Evolutionary conservation across 257 asterid genomes (phyloP), one percentile per base, ranked within the genome.

Genomic region (Rauvolfia tetraphylla): DNA sequence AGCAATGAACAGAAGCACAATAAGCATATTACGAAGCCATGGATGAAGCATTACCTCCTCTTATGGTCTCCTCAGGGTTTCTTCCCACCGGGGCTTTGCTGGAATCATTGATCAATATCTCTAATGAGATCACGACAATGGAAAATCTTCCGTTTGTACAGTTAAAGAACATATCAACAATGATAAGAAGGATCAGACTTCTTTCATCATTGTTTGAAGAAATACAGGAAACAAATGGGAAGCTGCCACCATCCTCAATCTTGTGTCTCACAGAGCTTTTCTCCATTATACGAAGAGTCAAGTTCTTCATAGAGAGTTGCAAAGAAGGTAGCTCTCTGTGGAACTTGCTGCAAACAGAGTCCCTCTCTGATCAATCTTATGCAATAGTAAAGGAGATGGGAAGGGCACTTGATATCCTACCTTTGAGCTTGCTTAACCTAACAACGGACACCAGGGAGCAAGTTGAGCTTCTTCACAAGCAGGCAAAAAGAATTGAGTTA

Each of bases 381-480:
- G 75, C 68, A 7, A 34, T 80, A n/a, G 89, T 75, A 62, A 88
- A 82, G 61, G 98, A 93, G 79, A 91, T 91, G 88, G 95, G 85
- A 0, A 84, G 87, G 29, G 97, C 96, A 51, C 96, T 93, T 18
- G 96, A 91, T 49, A 91, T 93, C 71, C 81, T 93, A 49, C 98
- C 97, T 39, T 71, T 93, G 76, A 90, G 97, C 75, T 83, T 90
- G 89, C 93, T 93, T 2, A 75, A 81, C 79, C 78, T 91, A 23
- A 87, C 89, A 6, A 79, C 80, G 31, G 98, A 93, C 76, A 88
- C 91, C 12, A 90, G 79, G 75, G 98, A 93, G 87, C 97, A 90
- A 82, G 87, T 93, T 25, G 97, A 91, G 73, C 93, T 93, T 53
- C 89, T 93, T 59, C 97, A 74, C 83, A 91, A 81, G 83, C 98